Evolutionary conservation across 1,284 basidiomycete genomes (phyloP).

Genomic region (Rhodotorula sp.): DNA sequence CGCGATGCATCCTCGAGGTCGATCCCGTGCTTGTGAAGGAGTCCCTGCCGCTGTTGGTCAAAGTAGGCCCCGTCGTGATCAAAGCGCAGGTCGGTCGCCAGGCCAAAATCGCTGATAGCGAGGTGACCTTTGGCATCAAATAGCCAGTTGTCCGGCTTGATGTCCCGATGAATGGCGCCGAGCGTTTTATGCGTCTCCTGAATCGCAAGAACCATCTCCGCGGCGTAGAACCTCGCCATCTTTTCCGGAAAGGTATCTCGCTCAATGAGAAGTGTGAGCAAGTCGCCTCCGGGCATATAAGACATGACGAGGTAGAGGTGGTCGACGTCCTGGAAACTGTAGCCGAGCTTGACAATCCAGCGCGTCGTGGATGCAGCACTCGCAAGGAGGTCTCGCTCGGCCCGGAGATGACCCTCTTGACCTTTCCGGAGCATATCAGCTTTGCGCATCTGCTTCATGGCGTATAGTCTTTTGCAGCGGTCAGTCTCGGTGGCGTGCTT

Average conservation of each 20-base stretch:
- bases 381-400: constrained; percentile 81
- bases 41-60: constrained; percentile 83
- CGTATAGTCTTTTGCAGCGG: constrained; percentile 59
- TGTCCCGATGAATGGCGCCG: constrained; percentile 93
- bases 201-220: constrained; percentile 97
- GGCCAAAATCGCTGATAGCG: constrained; percentile 90
- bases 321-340: constrained; percentile 76
- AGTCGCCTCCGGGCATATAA: constrained; percentile 56
- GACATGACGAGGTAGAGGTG: constrained; percentile 69
- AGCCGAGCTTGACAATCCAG: constrained; percentile 92
- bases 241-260: constrained; percentile 89
- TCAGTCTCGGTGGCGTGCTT: neutral
- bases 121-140: constrained; percentile 92
- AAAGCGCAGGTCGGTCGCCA: constrained; percentile 65
- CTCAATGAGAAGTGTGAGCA: constrained; percentile 92
- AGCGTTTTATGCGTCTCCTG: constrained; percentile 82
- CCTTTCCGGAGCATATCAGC: constrained; percentile 92
- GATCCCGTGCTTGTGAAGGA: constrained; percentile 89
- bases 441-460: constrained; percentile 97
- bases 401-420: constrained; percentile 94
- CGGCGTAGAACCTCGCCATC: constrained; percentile 91
- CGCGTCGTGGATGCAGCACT: constrained; percentile 55
- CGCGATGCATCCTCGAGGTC: constrained; percentile 74
- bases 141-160: constrained; percentile 75
- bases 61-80: constrained; percentile 83